Percentiles rank a stretch among this genome's conserved stretches.
These are phyloP conservation scores for Aspergillus carlsbadensis DNA, from an alignment of 495 filamentous ascomycete species.

Conservation along the genomic window DNA sequence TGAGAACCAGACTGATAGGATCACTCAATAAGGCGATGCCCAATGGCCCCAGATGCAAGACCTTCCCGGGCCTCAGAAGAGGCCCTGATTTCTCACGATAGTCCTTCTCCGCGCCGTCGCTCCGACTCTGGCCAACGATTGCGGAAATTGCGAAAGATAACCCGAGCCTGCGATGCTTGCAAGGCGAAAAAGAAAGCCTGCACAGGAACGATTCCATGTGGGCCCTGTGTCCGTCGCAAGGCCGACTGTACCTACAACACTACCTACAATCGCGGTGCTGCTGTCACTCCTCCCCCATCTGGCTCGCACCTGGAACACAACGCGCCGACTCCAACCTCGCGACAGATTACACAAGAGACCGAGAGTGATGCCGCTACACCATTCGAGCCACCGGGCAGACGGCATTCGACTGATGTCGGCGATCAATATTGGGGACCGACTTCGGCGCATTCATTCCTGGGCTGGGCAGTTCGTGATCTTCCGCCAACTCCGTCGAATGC, in stretches of 20 bases:
- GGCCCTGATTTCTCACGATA: not conserved
- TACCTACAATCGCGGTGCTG: conserved; percentile 25
- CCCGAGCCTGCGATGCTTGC: conserved; percentile 29
- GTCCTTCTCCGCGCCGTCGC: not conserved
- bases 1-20: not conserved
- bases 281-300: conserved; percentile 22
- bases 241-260: conserved; percentile 24
- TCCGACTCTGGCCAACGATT: not conserved
- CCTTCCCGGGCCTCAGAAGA: not conserved
- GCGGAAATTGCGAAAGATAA: conserved; percentile 27
- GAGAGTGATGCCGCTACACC: not conserved
- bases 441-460: conserved; percentile 30
- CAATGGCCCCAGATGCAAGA: not conserved
- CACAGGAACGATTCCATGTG: conserved; percentile 28
- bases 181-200: conserved; percentile 29
- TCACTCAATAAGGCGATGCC: not conserved
- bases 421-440: conserved; percentile 28
- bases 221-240: conserved; percentile 20
- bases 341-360: not conserved
- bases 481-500: conserved; percentile 13
- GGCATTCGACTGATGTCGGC: conserved; percentile 8
- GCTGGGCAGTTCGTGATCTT: conserved; percentile 19
- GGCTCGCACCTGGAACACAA: not conserved
- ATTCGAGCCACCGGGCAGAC: not conserved
- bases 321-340: not conserved